Conservation (phyloP, 78 protist genomes). For the Dictyostelium firmibasis region DNA sequence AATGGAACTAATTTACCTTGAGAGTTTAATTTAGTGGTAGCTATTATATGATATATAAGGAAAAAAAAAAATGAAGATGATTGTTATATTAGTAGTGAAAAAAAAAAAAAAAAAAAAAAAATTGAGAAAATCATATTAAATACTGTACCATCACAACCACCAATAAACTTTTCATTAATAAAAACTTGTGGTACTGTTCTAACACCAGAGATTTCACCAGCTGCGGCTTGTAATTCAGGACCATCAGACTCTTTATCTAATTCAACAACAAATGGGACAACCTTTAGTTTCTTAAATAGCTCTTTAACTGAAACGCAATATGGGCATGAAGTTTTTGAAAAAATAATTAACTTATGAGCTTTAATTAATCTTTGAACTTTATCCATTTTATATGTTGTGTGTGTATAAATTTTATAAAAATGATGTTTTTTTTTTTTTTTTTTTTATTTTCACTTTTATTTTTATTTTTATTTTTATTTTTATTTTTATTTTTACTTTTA, state of each 20-base stretch:
- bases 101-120: not conserved
- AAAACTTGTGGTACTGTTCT: conserved; percentile 63
- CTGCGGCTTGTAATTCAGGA: conserved; percentile 4
- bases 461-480: too few species aligned
- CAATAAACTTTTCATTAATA: conserved; percentile 63
- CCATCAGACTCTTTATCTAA: not conserved
- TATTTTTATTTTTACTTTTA: too few species aligned
- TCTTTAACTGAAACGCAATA: conserved; percentile 18
- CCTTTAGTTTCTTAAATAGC: not conserved
- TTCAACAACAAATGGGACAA: conserved; percentile 25
- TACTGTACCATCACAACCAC: conserved; percentile 68
- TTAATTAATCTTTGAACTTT: not conserved
- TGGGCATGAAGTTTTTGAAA: conserved; percentile 46
- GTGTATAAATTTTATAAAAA: not conserved
- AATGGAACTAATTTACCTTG: conserved; percentile 37
- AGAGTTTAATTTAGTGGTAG: not conserved
- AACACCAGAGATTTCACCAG: not conserved
- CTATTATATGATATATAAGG: not conserved
- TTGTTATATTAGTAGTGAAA: not conserved
- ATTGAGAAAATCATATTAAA: too few species aligned
- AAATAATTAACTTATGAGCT: conserved; percentile 34
- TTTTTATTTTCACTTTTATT: too few species aligned
- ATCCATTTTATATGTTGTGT: not conserved
- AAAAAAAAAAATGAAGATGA: not conserved
- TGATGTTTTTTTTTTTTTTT: too few species aligned